Evolutionary conservation across 352 stramenopile genomes (phyloP), one percentile per base, ranked within the genome.

Genomic region (Phytophthora melonis): DNA sequence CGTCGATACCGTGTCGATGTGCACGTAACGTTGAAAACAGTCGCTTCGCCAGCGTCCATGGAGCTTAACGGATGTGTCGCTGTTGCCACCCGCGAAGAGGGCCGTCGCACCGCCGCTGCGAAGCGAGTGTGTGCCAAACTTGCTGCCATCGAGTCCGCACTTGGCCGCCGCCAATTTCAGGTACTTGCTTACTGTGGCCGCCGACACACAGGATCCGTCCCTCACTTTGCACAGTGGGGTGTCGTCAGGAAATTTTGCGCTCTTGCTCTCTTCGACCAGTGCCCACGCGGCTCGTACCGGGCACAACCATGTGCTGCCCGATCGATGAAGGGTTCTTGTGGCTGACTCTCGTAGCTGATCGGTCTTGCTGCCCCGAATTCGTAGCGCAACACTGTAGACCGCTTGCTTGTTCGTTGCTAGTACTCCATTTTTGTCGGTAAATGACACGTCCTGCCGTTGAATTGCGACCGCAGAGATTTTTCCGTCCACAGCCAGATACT

Each of bases 401-500:
- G 45, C 45, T 11, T n/a, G 10, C 10, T 16, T 18, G 66, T 27
- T 5, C 9, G 4, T 43, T 34, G 23, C 60, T 39, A 16, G 5
- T 8, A 4, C 45, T 10, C 36, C 36, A 3, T 16, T 43, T 3
- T 16, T 43, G 13, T 43, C 36, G 36, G 36, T 43, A 43, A 43
- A 64, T 21, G 6, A n/a, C 1, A 68, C 14, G n/a, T 74, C 54
- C 2, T 14, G 4, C 1, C 14, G 5, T n/a, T 60, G 41, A 27
- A 74, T 56, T 5, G 25, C 36, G 25, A 69, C 66, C 1, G n/a
- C 3, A 11, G 68, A 69, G 0, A 54, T 19, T 1, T n/a, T 11
- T 4, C 6, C 41, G 25, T 27, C 16, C 16, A 69, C 59, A 0
- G 45, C 45, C 23, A 74, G n/a, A 34, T 74, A 74, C 16, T 68